These are phyloP conservation scores for Amanita thiersii DNA, from an alignment of 768 basidiomycete species.

Conservation along the genomic window DNA sequence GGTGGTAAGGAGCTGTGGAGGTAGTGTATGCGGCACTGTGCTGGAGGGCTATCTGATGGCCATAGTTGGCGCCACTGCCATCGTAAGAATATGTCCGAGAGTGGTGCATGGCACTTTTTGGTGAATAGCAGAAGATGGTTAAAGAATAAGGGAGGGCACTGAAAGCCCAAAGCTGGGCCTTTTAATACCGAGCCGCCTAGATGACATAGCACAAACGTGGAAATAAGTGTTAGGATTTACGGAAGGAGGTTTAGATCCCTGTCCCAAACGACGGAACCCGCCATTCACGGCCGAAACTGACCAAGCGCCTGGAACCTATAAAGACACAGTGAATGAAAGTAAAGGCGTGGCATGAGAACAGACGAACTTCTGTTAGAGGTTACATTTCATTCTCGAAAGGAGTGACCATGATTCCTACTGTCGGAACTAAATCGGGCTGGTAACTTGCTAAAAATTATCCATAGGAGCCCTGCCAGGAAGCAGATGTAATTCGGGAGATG, in stretches of 20 bases:
- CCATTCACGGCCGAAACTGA: constrained; percentile 29
- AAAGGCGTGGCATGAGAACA: constrained; percentile 15
- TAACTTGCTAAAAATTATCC: constrained; percentile 28
- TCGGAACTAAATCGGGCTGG: constrained; percentile 24
- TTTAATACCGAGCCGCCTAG: constrained; percentile 36
- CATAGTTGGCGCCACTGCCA: constrained; percentile 23
- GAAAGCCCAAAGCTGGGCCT: constrained; percentile 16
- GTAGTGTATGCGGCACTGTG: constrained; percentile 21
- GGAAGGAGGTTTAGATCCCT: constrained; percentile 4
- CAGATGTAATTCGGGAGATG: constrained; percentile 25
- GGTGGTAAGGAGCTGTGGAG: constrained; percentile 11
- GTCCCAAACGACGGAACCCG: constrained; percentile 36
- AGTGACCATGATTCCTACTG: constrained; percentile 18
- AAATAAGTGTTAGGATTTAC: constrained; percentile 7
- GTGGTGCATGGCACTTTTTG: constrained; percentile 19
- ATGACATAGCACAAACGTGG: constrained; percentile 33
- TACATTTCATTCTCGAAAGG: constrained; percentile 20
- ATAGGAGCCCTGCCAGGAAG: constrained; percentile 20
- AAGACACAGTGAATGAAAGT: constrained; percentile 20
- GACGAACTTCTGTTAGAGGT: constrained; percentile 24
- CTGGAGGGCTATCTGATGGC: constrained; percentile 18
- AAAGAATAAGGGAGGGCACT: constrained; percentile 10
- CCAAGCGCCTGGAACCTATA: constrained; percentile 28
- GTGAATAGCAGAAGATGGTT: constrained; percentile 13
- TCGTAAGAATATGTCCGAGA: constrained; percentile 36